Conservation (phyloP, 176 grass and related monocot genomes). For the Triticum turgidum region DNA sequence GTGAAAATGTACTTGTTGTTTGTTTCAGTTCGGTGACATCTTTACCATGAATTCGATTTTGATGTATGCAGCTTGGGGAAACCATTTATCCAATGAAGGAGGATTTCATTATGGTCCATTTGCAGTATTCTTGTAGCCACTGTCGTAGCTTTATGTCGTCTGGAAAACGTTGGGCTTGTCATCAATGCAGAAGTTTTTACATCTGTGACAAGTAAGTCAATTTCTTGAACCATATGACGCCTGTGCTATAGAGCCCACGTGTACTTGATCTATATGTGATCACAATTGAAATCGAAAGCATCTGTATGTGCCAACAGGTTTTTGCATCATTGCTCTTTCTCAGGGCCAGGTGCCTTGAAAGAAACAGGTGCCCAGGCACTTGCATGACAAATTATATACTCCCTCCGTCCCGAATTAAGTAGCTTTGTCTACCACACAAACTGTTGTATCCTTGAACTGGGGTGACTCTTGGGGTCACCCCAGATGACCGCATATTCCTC, state of each 20-base stretch:
- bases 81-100: slow-evolving; percentile 96
- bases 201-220: slow-evolving; percentile 86
- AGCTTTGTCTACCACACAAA: background rate
- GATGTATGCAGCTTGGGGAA: slow-evolving; percentile 74
- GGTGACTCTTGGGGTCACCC: background rate
- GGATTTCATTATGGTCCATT: slow-evolving; percentile 99
- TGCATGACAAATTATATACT: no score
- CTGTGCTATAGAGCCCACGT: background rate
- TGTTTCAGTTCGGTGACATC: slow-evolving; percentile 12
- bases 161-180: slow-evolving; percentile 89
- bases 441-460: slow-evolving; percentile 1
- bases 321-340: no score
- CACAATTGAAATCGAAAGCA: background rate
- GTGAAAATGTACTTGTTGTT: slow-evolving; percentile 7
- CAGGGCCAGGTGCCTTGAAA: no score
- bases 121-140: slow-evolving; percentile 83
- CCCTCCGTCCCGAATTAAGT: background rate
- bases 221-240: slow-evolving; percentile 24
- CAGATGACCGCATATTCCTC: background rate
- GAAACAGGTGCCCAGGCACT: no score
- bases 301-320: background rate
- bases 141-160: slow-evolving; percentile 86
- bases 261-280: background rate
- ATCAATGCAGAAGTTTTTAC: slow-evolving; percentile 82
- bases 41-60: slow-evolving; percentile 45